Base-by-base conservation (phyloP, 2,329 filamentous ascomycete species). In the Colletotrichum filicis region DNA sequence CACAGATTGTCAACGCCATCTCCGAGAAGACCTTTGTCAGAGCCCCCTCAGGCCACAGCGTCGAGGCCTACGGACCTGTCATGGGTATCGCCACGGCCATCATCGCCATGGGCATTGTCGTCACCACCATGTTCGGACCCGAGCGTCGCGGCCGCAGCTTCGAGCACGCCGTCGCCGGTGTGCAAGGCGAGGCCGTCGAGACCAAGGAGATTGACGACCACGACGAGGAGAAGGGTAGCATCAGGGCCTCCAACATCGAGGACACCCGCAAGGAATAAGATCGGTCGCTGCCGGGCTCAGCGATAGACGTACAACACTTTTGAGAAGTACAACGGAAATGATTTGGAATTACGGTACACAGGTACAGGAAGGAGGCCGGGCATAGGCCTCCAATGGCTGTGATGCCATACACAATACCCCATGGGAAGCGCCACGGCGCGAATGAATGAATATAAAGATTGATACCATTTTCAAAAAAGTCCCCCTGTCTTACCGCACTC, bases 1-100 rank as follows among this genome's bases (percentile, higher is more conserved):
- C 93, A 0, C 93, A 95, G 80, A 95, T 95, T 60, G 92, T 95
- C 79, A 94, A 95, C 73, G 92, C 92, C 14, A 87, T 95, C 63
- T 87, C 93, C 1, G 92, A 95, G 78, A 88, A 84, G 57, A 87
- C 86, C 42, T 87, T 87, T 52, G 85, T 95, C 58, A 89, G 81
- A 0, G 85, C 87, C 53, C 79, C 79, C 16, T 68, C 68, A 11
- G 92, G 93, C 3, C 80, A 90, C 68, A 80, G 79, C 4, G 92
- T 91, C 1, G 89, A 93, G 63, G 92, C 92, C 0, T 95, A 95
- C 76, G 93, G 93, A 0, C 93, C 92, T 0, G 89, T 89, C 19
- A 95, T 95, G 93, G 93, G 89, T 14, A 85, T 95, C 68, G 93
- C 92, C 4, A 95, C 93, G 3, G 93, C 91, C 1, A 95, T 95